phyloP scores from a whole-genome alignment of 345 rosid species.

The Orychophragmus violaceus region DNA sequence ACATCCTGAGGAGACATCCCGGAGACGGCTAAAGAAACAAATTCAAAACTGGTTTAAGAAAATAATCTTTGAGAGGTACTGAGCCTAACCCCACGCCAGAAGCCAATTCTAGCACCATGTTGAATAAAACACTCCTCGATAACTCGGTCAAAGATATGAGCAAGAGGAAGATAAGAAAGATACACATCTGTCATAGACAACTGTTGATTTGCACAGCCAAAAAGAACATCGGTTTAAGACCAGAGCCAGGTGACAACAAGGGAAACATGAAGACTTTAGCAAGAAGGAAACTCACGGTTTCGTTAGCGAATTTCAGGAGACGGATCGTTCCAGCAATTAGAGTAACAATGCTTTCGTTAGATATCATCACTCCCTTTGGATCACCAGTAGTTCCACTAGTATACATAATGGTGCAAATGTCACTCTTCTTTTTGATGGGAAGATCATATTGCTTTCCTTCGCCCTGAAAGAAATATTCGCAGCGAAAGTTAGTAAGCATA shows the following conservation, averaged over 20 bases:
- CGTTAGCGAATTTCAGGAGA: slow-evolving; percentile 57
- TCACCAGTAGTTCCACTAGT: slow-evolving; percentile 99
- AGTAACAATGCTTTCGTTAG: slow-evolving; percentile 79
- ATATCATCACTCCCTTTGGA: slow-evolving; percentile 94
- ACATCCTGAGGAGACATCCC: slow-evolving; percentile 57
- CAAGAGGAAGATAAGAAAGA: slow-evolving; percentile 96
- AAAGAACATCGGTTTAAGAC: neutral
- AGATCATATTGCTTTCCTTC: slow-evolving; percentile 60
- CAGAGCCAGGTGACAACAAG: neutral
- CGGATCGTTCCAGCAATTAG: slow-evolving; percentile 64
- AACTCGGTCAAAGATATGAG: slow-evolving; percentile 93
- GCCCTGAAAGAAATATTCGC: slow-evolving; percentile 39
- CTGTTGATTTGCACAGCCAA: slow-evolving; percentile 37
- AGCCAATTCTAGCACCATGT: slow-evolving; percentile 83
- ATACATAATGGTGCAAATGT: slow-evolving; percentile 97
- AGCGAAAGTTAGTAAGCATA: neutral
- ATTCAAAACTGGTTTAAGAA: neutral
- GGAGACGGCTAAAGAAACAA: neutral
- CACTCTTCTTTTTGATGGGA: slow-evolving; percentile 58
- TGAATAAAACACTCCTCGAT: slow-evolving; percentile 83
- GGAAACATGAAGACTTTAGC: neutral
- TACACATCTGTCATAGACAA: slow-evolving; percentile 61
- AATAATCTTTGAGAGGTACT: slow-evolving; percentile 30
- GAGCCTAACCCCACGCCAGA: slow-evolving; percentile 99
- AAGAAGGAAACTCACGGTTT: slow-evolving; percentile 38